Percentiles rank a stretch among this genome's conserved stretches.
Conservation (phyloP, 345 rosid genomes). For the Linum trigynum region DNA sequence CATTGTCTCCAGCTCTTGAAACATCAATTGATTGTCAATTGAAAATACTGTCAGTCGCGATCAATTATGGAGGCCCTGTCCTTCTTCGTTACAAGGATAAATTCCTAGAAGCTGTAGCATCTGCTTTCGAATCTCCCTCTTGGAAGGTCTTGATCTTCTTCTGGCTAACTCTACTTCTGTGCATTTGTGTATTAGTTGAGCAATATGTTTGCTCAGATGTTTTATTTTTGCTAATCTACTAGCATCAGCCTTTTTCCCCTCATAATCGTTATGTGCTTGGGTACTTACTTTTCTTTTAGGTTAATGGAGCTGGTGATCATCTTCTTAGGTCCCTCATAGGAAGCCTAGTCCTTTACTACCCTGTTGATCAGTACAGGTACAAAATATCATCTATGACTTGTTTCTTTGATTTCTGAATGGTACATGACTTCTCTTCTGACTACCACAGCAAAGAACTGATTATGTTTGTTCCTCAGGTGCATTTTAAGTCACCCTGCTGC, state of each 20-base stretch:
- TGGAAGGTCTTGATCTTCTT: conserved; percentile 64
- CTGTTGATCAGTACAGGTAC: conserved; percentile 82
- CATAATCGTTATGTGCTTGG: conserved; percentile 6
- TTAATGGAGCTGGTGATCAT: conserved; percentile 92
- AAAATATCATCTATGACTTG: conserved; percentile 11
- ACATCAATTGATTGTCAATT: conserved; percentile 86
- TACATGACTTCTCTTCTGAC: not conserved
- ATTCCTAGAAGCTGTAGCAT: conserved; percentile 51
- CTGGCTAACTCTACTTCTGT: conserved; percentile 11
- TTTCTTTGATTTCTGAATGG: conserved; percentile 2
- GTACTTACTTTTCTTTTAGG: conserved; percentile 35
- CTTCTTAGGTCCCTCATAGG: conserved; percentile 85
- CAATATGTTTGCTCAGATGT: conserved; percentile 4
- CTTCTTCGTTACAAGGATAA: conserved; percentile 55
- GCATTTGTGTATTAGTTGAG: conserved; percentile 3
- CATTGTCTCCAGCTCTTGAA: conserved; percentile 94
- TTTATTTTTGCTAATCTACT: not conserved
- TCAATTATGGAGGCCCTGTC: conserved; percentile 79
- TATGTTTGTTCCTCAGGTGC: conserved; percentile 45
- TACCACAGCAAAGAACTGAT: conserved; percentile 6
- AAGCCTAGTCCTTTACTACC: conserved; percentile 83
- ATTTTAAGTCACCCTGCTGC: conserved; percentile 69
- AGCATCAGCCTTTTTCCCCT: conserved; percentile 1
- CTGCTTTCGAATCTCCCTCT: conserved; percentile 86
- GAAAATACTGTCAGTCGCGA: conserved; percentile 76